Percentiles rank a stretch among this genome's conserved stretches.
These are phyloP conservation scores for Phytophthora lateralis DNA, from an alignment of 352 stramenopile genomes.

Conservation along the genomic window DNA sequence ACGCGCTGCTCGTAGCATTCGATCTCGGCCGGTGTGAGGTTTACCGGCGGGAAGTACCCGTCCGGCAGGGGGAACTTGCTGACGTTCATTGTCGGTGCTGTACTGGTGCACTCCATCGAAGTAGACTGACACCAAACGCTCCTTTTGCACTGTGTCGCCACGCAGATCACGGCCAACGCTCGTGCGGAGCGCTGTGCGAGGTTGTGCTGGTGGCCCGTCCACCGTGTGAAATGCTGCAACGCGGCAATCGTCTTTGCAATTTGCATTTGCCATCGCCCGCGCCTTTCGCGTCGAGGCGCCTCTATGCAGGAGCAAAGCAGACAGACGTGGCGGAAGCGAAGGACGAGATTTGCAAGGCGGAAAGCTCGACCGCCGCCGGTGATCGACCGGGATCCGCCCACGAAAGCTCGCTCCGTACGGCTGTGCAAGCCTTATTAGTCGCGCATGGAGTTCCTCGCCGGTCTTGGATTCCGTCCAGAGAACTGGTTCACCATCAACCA, in stretches of 20 bases:
- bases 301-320: slow-evolving; percentile 22
- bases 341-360: slow-evolving; percentile 24
- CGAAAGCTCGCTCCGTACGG: neutral
- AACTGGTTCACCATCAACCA: slow-evolving; percentile 25
- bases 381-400: neutral
- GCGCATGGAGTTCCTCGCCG: slow-evolving; percentile 8
- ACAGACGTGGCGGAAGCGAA: slow-evolving; percentile 18
- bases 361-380: too few relatives aligned
- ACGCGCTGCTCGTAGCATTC: slow-evolving; percentile 45
- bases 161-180: slow-evolving; percentile 16
- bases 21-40: slow-evolving; percentile 35
- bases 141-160: slow-evolving; percentile 39
- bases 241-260: slow-evolving; percentile 32
- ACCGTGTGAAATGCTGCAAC: slow-evolving; percentile 45
- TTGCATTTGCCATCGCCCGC: slow-evolving; percentile 14
- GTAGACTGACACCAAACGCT: slow-evolving; percentile 22
- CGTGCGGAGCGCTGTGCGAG: slow-evolving; percentile 17
- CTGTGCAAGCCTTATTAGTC: slow-evolving; percentile 27
- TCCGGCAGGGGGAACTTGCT: slow-evolving; percentile 47
- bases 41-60: slow-evolving; percentile 43
- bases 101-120: slow-evolving; percentile 12
- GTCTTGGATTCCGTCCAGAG: slow-evolving; percentile 27
- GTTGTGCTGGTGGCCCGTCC: slow-evolving; percentile 33
- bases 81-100: slow-evolving; percentile 25
- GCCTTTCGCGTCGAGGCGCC: slow-evolving; percentile 30